A percentile compares a stretch with the other conserved stretches of the same genome.
Evolutionary conservation across 257 asterid species (phyloP).

Genomic region (Mitragyna speciosa): DNA sequence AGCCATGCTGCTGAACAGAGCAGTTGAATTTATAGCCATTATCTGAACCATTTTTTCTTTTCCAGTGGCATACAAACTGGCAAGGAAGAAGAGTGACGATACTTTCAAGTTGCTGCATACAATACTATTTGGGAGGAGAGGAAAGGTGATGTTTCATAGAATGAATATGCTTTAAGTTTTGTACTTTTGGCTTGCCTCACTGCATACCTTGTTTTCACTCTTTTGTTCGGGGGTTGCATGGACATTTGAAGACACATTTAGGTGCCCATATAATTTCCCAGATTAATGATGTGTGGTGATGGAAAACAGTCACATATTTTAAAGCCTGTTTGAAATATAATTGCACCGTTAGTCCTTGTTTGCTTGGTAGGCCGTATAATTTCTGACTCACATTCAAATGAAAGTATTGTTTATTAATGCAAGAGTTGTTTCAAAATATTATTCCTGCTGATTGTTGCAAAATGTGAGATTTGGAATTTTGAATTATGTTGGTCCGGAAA

Average conservation of each 20-base stretch:
- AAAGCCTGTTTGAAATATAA: too few species aligned
- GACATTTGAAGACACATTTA: background rate
- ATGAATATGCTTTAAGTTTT: background rate
- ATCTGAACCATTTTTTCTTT: constrained; percentile 25
- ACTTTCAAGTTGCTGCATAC: constrained; percentile 73
- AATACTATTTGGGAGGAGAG: constrained; percentile 84
- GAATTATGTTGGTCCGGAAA: background rate
- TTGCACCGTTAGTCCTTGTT: background rate
- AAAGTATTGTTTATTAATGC: background rate
- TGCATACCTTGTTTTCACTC: background rate
- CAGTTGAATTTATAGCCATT: constrained; percentile 11
- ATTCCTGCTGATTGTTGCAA: background rate
- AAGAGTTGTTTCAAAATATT: background rate
- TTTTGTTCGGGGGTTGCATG: background rate
- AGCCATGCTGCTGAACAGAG: constrained; percentile 12
- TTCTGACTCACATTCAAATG: background rate
- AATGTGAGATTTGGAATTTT: background rate
- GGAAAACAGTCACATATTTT: background rate
- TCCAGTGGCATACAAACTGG: constrained; percentile 78
- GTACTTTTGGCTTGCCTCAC: background rate
- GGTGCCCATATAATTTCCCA: background rate
- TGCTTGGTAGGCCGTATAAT: background rate
- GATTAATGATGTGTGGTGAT: background rate
- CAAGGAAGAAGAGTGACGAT: constrained; percentile 82
- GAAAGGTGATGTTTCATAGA: constrained; percentile 59